Conservation (phyloP, 495 filamentous ascomycete species). For the Astrothelium macrocarpum region DNA sequence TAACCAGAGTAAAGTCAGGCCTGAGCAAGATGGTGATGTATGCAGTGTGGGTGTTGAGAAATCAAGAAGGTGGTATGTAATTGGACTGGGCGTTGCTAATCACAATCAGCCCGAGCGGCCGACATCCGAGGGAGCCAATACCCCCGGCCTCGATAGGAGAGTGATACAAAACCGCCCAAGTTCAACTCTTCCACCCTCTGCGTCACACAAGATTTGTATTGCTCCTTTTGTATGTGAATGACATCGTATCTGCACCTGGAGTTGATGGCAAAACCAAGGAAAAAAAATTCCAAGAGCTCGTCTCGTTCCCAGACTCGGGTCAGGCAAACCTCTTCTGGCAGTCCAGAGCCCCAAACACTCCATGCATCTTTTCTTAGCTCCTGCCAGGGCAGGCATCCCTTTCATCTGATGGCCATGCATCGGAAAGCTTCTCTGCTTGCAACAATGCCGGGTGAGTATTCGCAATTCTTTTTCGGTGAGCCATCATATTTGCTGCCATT, state of each 20-base stretch:
- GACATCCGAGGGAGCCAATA: not conserved
- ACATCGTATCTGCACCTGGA: too few relatives aligned
- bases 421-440: not conserved
- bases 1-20: not conserved
- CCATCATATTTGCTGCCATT: not conserved
- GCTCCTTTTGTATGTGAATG: too few relatives aligned
- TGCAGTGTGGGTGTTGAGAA: not conserved
- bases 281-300: too few relatives aligned
- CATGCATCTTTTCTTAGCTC: not conserved
- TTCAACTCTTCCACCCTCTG: too few relatives aligned
- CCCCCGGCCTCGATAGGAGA: not conserved
- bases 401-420: not conserved
- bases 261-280: too few relatives aligned
- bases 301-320: not conserved
- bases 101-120: not conserved
- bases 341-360: not conserved
- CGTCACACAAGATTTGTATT: too few relatives aligned
- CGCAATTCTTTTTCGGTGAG: not conserved
- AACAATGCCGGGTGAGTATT: not conserved
- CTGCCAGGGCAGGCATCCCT: not conserved
- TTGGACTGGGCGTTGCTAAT: not conserved
- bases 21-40: not conserved
- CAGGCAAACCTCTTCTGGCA: not conserved
- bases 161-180: not conserved
- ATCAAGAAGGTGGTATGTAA: not conserved